Conservation (phyloP, 306 rosid species). For the Acacia crassicarpa region DNA sequence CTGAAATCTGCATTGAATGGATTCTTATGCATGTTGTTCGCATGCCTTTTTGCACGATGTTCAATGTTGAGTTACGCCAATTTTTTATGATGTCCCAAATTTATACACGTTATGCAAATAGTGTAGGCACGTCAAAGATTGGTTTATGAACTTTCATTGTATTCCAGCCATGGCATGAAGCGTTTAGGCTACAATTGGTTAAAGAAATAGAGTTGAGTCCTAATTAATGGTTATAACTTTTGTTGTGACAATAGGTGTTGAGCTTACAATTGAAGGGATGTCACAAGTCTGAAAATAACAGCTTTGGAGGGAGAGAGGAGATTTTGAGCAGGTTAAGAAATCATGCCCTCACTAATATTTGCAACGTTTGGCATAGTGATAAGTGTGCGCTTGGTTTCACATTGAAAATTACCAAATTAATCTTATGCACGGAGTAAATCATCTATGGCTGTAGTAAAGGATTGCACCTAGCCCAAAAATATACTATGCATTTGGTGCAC, state of each 20-base stretch:
- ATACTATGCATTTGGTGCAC: not conserved
- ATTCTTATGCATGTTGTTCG: not conserved
- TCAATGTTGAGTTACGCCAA: not conserved
- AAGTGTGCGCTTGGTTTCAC: not conserved
- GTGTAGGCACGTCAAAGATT: not conserved
- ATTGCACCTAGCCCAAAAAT: slow-evolving; percentile 8
- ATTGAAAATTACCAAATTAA: not conserved
- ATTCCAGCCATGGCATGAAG: not conserved
- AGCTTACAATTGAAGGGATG: not conserved
- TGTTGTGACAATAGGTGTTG: not conserved
- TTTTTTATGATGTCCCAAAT: not conserved
- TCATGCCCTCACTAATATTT: not conserved
- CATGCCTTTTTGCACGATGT: not conserved
- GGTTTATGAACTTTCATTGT: not conserved
- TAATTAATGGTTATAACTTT: not conserved
- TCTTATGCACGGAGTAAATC: not conserved
- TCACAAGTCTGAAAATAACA: not conserved
- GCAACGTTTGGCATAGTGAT: not conserved
- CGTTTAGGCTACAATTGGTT: not conserved
- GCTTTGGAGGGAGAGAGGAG: not conserved
- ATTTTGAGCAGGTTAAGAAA: not conserved
- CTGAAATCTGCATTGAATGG: not conserved
- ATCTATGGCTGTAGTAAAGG: slow-evolving; percentile 4
- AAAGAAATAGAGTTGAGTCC: not conserved
- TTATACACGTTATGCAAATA: not conserved